Evolutionary conservation across 306 rosid species (phyloP).

Genomic region (Neltuma alba): DNA sequence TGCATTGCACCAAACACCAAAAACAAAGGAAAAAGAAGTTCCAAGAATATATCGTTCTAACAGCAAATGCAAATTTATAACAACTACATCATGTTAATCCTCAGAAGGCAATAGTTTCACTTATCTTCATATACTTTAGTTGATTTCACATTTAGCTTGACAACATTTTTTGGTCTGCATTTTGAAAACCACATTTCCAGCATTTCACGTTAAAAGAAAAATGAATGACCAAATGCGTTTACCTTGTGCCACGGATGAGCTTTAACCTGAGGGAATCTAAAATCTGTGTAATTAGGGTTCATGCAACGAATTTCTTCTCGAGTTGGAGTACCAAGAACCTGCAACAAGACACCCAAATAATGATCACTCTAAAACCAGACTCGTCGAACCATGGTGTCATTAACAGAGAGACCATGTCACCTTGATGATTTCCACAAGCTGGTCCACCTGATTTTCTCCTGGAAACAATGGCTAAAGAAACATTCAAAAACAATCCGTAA

Average conservation of each 20-base stretch:
- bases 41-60: background rate
- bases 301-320: constrained; percentile 92
- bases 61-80: background rate
- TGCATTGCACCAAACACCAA: constrained; percentile 10
- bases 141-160: constrained; percentile 20
- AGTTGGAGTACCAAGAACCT: constrained; percentile 95
- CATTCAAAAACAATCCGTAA: constrained; percentile 35
- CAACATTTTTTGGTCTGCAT: background rate
- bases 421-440: constrained; percentile 91
- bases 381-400: constrained; percentile 14
- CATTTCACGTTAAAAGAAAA: constrained; percentile 10
- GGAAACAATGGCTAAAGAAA: constrained; percentile 81
- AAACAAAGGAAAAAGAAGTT: background rate
- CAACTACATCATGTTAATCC: background rate
- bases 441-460: constrained; percentile 90
- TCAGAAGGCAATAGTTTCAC: background rate
- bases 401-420: constrained; percentile 42
- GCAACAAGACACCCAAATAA: constrained; percentile 32
- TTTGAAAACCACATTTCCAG: background rate
- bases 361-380: constrained; percentile 26
- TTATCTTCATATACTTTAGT: background rate
- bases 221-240: constrained; percentile 29
- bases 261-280: constrained; percentile 90
- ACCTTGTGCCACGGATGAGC: constrained; percentile 98
- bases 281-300: constrained; percentile 83